Conservation (phyloP, 2,329 filamentous ascomycete species). For the Zasmidium cellare region DNA sequence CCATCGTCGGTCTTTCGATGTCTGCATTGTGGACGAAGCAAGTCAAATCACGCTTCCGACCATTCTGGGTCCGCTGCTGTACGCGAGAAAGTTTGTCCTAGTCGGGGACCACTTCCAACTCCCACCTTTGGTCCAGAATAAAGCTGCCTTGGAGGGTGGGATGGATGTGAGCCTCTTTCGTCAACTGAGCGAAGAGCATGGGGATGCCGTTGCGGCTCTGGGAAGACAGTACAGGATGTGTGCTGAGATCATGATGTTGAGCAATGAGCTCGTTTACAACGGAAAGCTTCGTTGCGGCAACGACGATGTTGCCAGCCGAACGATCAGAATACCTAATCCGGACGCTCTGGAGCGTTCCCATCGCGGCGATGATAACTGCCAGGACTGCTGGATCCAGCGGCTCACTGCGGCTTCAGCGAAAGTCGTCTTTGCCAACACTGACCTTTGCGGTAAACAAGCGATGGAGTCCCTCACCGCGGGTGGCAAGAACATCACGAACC, state of each 20-base stretch:
- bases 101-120: slow-evolving; percentile 97
- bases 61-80: slow-evolving; percentile 87
- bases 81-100: slow-evolving; percentile 89
- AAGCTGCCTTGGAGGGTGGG: slow-evolving; percentile 79
- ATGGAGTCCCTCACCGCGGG: slow-evolving; percentile 62
- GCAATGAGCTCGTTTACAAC: slow-evolving; percentile 90
- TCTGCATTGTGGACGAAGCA: slow-evolving; percentile 97
- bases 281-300: slow-evolving; percentile 88
- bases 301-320: slow-evolving; percentile 67
- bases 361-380: slow-evolving; percentile 2
- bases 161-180: slow-evolving; percentile 94
- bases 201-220: slow-evolving; percentile 82
- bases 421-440: slow-evolving; percentile 88
- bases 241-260: slow-evolving; percentile 91
- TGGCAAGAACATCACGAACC: slow-evolving; percentile 85
- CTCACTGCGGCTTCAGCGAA: slow-evolving; percentile 69
- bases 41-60: slow-evolving; percentile 96
- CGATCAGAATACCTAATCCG: slow-evolving; percentile 62
- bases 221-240: slow-evolving; percentile 99
- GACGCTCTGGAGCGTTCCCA: slow-evolving; percentile 38
- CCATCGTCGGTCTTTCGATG: slow-evolving; percentile 86
- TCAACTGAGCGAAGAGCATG: slow-evolving; percentile 83
- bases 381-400: slow-evolving; percentile 74
- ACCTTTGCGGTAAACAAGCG: slow-evolving; percentile 63
- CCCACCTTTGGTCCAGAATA: slow-evolving; percentile 90